Conservation (phyloP, 805 yeast species). For the Cyberlindnera petersonii region DNA sequence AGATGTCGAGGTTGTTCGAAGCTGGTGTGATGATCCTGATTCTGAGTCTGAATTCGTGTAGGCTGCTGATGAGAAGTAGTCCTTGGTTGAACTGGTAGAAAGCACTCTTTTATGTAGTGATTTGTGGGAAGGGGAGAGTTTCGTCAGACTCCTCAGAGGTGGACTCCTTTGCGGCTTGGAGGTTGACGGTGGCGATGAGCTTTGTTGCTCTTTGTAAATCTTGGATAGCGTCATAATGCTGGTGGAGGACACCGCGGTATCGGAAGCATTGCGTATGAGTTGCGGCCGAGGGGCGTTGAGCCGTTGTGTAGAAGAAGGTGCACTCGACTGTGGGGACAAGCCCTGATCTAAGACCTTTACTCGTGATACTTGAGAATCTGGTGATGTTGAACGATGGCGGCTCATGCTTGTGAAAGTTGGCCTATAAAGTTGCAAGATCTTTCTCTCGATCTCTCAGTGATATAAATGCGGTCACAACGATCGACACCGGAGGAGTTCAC, state of each 20-base stretch:
- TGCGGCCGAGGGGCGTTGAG: slow-evolving; percentile 1
- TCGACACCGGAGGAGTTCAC: too few relatives aligned
- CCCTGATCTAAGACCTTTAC: slow-evolving; percentile 1
- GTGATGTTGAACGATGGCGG: background rate
- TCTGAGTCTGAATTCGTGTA: background rate
- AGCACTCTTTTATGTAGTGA: slow-evolving; percentile 26
- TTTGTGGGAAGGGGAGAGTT: slow-evolving; percentile 14
- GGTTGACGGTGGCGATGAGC: slow-evolving; percentile 4
- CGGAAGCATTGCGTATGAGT: slow-evolving; percentile 8
- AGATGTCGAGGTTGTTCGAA: background rate
- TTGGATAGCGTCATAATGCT: slow-evolving; percentile 26
- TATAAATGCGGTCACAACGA: too few relatives aligned
- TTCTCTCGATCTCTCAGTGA: too few relatives aligned
- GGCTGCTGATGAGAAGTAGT: slow-evolving; percentile 14
- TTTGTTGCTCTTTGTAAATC: slow-evolving; percentile 19
- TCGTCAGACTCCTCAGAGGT: slow-evolving; percentile 3
- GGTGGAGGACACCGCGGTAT: slow-evolving; percentile 17
- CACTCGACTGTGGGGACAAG: slow-evolving; percentile 6
- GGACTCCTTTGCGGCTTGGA: slow-evolving; percentile 6
- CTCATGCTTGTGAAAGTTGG: too few relatives aligned
- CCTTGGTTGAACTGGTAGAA: slow-evolving; percentile 21
- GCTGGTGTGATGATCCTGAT: background rate
- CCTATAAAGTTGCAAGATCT: too few relatives aligned
- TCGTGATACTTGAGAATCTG: background rate
- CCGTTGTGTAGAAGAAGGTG: slow-evolving; percentile 1